Percentiles rank a stretch among this genome's conserved stretches.
Conservation (phyloP, 257 asterid genomes). For the Solanum rostratum region DNA sequence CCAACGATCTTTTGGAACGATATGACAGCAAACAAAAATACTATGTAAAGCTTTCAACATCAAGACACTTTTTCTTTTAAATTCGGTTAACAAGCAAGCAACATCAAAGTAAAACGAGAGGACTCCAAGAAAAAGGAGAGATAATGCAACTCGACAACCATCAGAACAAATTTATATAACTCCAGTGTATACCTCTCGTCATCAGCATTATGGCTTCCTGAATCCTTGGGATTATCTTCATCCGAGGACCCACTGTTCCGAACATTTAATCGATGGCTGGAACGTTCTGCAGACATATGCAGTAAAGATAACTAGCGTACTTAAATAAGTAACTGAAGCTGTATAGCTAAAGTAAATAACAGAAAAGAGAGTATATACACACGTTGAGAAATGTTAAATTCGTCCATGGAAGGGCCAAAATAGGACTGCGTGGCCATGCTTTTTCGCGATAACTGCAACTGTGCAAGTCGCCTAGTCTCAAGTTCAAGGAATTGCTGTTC, state of each 20-base stretch:
- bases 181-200: conserved; percentile 43
- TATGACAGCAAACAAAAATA: not conserved
- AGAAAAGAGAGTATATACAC: not conserved
- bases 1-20: not conserved
- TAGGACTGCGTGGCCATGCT: conserved; percentile 20
- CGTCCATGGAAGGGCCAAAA: conserved; percentile 36
- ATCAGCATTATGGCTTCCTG: conserved; percentile 26
- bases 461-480: conserved; percentile 47
- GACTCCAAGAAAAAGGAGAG: not conserved
- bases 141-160: not conserved
- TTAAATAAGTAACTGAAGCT: not conserved
- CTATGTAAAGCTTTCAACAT: not conserved
- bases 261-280: conserved; percentile 26
- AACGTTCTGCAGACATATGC: conserved; percentile 27
- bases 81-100: not conserved
- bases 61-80: not conserved
- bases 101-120: not conserved
- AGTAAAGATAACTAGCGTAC: not conserved
- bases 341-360: not conserved
- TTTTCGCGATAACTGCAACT: conserved; percentile 37
- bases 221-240: conserved; percentile 28
- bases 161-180: not conserved
- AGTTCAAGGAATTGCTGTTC: conserved; percentile 47
- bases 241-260: conserved; percentile 29
- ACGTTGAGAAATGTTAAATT: conserved; percentile 42